phyloP scores from a whole-genome alignment of 1,284 basidiomycete genomes.

The Rhodotorula sp. region DNA sequence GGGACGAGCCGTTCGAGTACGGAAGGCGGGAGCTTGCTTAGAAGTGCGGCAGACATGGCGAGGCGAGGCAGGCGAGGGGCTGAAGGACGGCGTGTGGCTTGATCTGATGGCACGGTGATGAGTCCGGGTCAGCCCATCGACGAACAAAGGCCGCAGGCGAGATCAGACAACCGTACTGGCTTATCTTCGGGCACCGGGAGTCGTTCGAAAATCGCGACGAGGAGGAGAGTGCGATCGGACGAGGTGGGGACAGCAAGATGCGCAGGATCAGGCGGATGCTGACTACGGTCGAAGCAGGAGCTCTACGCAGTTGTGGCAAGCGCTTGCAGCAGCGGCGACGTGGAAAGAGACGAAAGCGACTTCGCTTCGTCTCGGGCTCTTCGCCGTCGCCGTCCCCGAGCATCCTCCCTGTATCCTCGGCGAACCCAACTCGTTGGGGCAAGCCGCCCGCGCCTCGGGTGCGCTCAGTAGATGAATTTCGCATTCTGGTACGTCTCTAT shows the following conservation, averaged over 20 bases:
- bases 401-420: background rate
- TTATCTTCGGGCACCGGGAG: no score
- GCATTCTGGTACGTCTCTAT: slow-evolving; percentile 85
- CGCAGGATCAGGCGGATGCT: no score
- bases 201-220: background rate
- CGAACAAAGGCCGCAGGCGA: no score
- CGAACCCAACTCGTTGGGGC: background rate
- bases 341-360: background rate
- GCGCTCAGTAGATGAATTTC: slow-evolving; percentile 25
- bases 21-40: no score
- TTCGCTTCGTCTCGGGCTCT: background rate
- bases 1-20: no score
- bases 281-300: background rate
- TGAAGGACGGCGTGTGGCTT: no score
- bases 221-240: background rate
- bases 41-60: no score
- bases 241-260: background rate
- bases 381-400: background rate
- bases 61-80: no score
- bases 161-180: no score
- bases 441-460: background rate
- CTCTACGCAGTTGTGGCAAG: background rate
- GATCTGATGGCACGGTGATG: no score
- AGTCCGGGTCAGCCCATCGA: no score
- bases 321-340: background rate